Base-by-base conservation (phyloP, 2,329 filamentous ascomycete species). In the Trichoderma brevicompactum region DNA sequence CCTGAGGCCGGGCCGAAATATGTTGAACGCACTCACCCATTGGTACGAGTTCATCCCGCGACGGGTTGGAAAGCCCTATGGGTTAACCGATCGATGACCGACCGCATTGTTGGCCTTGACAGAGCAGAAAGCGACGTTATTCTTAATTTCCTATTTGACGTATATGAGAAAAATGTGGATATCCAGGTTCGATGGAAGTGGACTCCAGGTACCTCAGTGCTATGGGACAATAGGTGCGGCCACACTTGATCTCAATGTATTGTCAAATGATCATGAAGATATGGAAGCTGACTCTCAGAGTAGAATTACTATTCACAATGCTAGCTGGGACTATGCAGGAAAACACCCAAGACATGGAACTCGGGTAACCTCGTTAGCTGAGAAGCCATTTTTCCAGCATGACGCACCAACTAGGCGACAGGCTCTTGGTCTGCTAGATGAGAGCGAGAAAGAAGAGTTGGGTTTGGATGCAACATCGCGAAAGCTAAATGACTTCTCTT, bases 21-120 rank as follows among this genome's bases (percentile, higher is more conserved):
- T 70, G 77, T 92, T n/a, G 89, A 91, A 75, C 83, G 89, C 7
- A 79, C 83, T 9, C 89, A 92, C 72, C 89, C 89, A 0, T 74
- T 92, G 9, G 89, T 92, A 2, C 82, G 89, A 3, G 86, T 89
- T 0, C 89, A 92, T 72, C 89, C 89, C 0, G 89, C 86, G 0
- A 92, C 89, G 0, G 89, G 89, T 0, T 92, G 89, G 89, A 92
- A 91, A 74, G 82, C 87, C 0, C 80, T 92, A 0, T 92, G 83
- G 80, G 89, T 92, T 0, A 92, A 92, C 73, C 83, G 89, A 3
- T 80, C 86, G 2, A 88, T 92, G 83, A 92, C 89, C 0, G 82
- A 83, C 6, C 80, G 84, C 0, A 92, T 92, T 54, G 85, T 92
- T 0, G 90, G 89, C 0, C 74, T 92, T 0, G 89, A 92, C 69